Conservation (phyloP, 31 red algal species). For the Porphyra umbilicalis region DNA sequence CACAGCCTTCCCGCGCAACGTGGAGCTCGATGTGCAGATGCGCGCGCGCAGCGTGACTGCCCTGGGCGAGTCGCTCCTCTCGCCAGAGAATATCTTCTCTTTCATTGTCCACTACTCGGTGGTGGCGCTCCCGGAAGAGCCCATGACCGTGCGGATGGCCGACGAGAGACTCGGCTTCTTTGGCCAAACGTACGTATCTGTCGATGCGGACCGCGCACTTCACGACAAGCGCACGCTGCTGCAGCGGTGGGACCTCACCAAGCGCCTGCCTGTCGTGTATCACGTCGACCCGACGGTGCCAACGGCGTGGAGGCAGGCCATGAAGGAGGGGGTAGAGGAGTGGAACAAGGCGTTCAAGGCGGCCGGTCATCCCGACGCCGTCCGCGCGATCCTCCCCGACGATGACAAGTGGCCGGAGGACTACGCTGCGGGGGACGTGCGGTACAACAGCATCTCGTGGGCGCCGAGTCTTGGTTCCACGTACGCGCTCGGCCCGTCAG, state of each 20-base stretch:
- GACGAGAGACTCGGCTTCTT: slow-evolving; percentile 28
- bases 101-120: slow-evolving; percentile 4
- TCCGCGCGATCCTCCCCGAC: slow-evolving; percentile 11
- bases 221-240: slow-evolving; percentile 4
- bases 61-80: background rate
- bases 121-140: slow-evolving; percentile 2
- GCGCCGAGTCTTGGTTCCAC: background rate
- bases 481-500: slow-evolving; percentile 15
- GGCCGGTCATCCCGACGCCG: slow-evolving; percentile 1
- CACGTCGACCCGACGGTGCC: slow-evolving; percentile 20
- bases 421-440: slow-evolving; percentile 13
- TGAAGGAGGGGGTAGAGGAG: slow-evolving; percentile 9
- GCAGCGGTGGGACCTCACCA: slow-evolving; percentile 9
- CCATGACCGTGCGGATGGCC: slow-evolving; percentile 1
- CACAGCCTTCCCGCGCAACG: background rate
- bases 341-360: slow-evolving; percentile 12
- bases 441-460: slow-evolving; percentile 20
- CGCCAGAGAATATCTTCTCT: background rate
- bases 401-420: slow-evolving; percentile 18
- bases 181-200: background rate
- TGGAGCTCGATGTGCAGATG: background rate
- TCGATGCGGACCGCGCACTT: slow-evolving; percentile 3
- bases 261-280: slow-evolving; percentile 5
- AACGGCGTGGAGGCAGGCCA: background rate
- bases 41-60: background rate